Evolutionary conservation across 2,329 filamentous ascomycete genomes (phyloP).

Genomic region (Colletotrichum sansevieriae): DNA sequence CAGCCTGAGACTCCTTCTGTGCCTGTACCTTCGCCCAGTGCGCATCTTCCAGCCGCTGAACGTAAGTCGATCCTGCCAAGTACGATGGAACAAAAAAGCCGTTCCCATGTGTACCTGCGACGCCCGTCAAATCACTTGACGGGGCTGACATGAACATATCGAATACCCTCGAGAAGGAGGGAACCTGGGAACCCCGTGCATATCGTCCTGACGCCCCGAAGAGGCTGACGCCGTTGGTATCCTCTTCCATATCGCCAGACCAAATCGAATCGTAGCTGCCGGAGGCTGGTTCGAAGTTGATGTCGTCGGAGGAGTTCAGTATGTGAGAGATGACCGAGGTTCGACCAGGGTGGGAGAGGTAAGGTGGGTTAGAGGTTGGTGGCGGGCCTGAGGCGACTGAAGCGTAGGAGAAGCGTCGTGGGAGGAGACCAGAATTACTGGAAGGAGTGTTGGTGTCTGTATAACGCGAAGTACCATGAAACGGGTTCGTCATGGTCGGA

Average conservation of each 20-base stretch:
- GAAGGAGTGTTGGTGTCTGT: constrained; percentile 49
- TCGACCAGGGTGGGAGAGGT: constrained; percentile 52
- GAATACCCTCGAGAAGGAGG: constrained; percentile 66
- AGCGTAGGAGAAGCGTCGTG: constrained; percentile 57
- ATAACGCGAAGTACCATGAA: constrained; percentile 51
- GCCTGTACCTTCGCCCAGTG: constrained; percentile 71
- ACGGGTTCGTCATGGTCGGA: constrained; percentile 59
- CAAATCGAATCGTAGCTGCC: constrained; percentile 43
- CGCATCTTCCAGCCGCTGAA: constrained; percentile 79
- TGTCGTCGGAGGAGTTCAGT: constrained; percentile 61
- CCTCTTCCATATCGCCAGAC: constrained; percentile 50
- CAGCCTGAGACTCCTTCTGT: constrained; percentile 62
- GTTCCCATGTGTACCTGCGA: constrained; percentile 48
- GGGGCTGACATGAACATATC: constrained; percentile 58
- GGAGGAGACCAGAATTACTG: constrained; percentile 48
- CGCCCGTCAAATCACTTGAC: constrained; percentile 42
- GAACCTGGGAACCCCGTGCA: constrained; percentile 49
- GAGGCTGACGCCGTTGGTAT: constrained; percentile 47
- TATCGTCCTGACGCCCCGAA: constrained; percentile 46
- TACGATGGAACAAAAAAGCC: constrained; percentile 88
- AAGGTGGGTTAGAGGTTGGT: constrained; percentile 52
- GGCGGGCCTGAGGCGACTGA: constrained; percentile 56
- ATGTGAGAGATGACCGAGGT: constrained; percentile 67
- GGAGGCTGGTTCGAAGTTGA: constrained; percentile 51
- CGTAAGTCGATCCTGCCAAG: constrained; percentile 81